Conservation (phyloP, 352 stramenopile genomes). For the Albugo laibachii region DNA sequence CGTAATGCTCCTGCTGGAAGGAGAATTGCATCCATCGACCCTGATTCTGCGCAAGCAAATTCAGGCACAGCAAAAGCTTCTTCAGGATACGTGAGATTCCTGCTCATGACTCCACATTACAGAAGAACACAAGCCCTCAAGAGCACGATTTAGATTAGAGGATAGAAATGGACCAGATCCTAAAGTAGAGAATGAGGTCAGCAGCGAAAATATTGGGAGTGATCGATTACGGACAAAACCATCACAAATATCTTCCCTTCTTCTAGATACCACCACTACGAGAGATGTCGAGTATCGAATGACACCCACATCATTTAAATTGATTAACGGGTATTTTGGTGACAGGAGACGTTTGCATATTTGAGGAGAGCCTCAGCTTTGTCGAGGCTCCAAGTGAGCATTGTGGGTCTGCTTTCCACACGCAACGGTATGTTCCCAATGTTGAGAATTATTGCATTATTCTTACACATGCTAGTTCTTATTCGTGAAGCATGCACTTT, state of each 20-base stretch:
- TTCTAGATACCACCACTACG: constrained; percentile 44
- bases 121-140: background rate
- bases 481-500: no score
- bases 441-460: no score
- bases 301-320: no score
- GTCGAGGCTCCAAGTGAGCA: no score
- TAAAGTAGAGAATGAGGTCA: constrained; percentile 34
- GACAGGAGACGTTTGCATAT: no score
- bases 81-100: constrained; percentile 86
- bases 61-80: constrained; percentile 8
- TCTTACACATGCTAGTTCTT: no score
- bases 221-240: constrained; percentile 40
- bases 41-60: constrained; percentile 41
- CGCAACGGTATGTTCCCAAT: no score
- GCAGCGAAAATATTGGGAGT: constrained; percentile 5
- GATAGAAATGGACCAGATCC: constrained; percentile 4
- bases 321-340: no score
- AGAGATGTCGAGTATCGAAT: background rate
- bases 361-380: no score
- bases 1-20: constrained; percentile 63
- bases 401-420: no score
- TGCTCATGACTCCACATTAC: constrained; percentile 23
- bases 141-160: background rate
- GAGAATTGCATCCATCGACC: constrained; percentile 44
- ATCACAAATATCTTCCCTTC: constrained; percentile 68